Percentiles rank a stretch among this genome's conserved stretches.
phyloP scores from a whole-genome alignment of 2,329 filamentous ascomycete genomes.

The Raffaelea albimanens region DNA sequence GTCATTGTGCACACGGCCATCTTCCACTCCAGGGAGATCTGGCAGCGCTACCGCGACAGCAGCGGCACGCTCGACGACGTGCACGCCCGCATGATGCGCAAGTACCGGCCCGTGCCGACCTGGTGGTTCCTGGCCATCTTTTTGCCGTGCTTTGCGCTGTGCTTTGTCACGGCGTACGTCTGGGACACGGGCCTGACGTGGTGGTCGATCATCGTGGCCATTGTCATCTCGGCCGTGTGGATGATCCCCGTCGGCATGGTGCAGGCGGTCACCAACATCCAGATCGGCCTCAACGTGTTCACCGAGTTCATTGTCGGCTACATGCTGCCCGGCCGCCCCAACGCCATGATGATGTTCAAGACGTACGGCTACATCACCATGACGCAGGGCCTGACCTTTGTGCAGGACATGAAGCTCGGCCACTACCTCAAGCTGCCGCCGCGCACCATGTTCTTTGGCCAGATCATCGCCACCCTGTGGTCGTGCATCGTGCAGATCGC shows the following conservation, averaged over 20 bases:
- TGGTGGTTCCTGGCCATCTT: slow-evolving; percentile 12
- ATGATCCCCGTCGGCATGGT: slow-evolving; percentile 43
- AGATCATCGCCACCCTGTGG: slow-evolving; percentile 26
- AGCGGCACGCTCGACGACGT: not conserved
- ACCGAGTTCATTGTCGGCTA: slow-evolving; percentile 45
- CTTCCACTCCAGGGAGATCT: not conserved
- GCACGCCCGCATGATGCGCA: not conserved
- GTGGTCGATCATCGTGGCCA: not conserved
- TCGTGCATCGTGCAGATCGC: slow-evolving; percentile 24
- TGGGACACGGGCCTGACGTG: not conserved
- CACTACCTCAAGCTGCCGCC: slow-evolving; percentile 23
- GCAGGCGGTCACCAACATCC: slow-evolving; percentile 42
- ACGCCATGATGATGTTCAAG: slow-evolving; percentile 48
- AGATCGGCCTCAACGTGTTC: slow-evolving; percentile 42
- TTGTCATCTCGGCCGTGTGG: slow-evolving; percentile 26
- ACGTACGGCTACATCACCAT: slow-evolving; percentile 12
- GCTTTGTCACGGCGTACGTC: slow-evolving; percentile 21
- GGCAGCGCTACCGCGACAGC: not conserved
- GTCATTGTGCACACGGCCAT: slow-evolving; percentile 27
- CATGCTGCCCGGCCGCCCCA: slow-evolving; percentile 37
- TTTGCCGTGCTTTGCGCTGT: slow-evolving; percentile 38
- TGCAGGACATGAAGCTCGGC: slow-evolving; percentile 19
- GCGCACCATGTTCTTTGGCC: slow-evolving; percentile 25
- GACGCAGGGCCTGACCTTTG: slow-evolving; percentile 11
- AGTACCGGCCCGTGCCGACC: not conserved